Evolutionary conservation across 768 basidiomycete species (phyloP), one percentile per base, ranked within the genome.

Genomic region (Pholiota molesta): DNA sequence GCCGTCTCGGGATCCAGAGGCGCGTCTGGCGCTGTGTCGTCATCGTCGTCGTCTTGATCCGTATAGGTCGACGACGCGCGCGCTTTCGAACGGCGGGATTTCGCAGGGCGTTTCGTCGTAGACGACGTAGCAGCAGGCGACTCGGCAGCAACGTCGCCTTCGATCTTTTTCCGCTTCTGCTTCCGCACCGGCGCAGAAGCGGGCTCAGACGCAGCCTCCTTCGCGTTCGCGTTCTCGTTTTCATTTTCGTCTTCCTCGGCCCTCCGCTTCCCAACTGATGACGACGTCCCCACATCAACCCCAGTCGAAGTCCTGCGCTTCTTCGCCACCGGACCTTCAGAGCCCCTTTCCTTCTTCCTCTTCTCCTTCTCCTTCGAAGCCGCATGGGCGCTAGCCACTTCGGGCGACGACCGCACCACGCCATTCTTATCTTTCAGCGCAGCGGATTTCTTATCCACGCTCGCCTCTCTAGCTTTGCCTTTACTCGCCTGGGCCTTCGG

Each of bases 261-360:
- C 11, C 14, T 26, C 17, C 40, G 66, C 44, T 63, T 65, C 28
- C 49, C 35, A 14, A n/a, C 55, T 37, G 52, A 62, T 21, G 65
- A 57, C 29, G 65, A 60, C 47, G 53, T 37, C 47, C 58, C 61
- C 21, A 26, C 42, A 23, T 33, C 47, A 28, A 42, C 57, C 44
- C 52, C 57, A 40, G 47, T 37, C 28, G 17, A 26, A 35, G 67
- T 62, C 66, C 71, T 74, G 55, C 70, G 69, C 60, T 73, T 73
- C 65, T 65, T 68, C 64, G 71, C 71, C 53, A 40, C 52, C 19
- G 54, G 60, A 14, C 52, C 61, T 19, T 65, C 57, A 19, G 31
- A 11, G 55, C 55, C 28, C 21, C 40, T n/a, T 4, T 59, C 64
- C 57, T 63, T 62, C 64, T 44, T 61, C 59, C 59, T 60, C 61